These are phyloP conservation scores for Zymoseptoria pseudotritici DNA, from an alignment of 2,329 filamentous ascomycete species.

Conservation along the genomic window DNA sequence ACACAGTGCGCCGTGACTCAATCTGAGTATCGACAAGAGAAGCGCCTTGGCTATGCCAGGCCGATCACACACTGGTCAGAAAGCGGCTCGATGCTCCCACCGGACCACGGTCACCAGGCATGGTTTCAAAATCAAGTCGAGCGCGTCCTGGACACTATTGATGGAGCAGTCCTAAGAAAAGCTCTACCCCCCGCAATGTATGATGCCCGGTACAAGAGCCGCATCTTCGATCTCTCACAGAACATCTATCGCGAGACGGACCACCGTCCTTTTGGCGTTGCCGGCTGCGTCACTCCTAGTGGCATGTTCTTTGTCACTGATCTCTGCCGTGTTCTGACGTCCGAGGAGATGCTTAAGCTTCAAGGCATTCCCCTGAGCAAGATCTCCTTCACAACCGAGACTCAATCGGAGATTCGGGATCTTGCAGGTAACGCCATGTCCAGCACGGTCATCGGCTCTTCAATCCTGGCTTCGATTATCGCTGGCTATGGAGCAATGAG, in stretches of 20 bases:
- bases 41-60: slow-evolving; percentile 47
- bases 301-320: slow-evolving; percentile 56
- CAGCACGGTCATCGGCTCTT: slow-evolving; percentile 60
- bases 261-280: slow-evolving; percentile 46
- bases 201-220: slow-evolving; percentile 53
- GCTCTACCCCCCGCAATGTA: slow-evolving; percentile 35
- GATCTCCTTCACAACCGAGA: slow-evolving; percentile 58
- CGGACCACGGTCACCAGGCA: slow-evolving; percentile 48
- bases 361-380: slow-evolving; percentile 62
- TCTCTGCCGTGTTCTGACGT: slow-evolving; percentile 53
- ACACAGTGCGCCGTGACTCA: slow-evolving; percentile 54
- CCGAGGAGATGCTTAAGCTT: slow-evolving; percentile 55
- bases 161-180: slow-evolving; percentile 48
- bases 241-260: slow-evolving; percentile 58
- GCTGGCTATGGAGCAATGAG: slow-evolving; percentile 24
- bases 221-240: slow-evolving; percentile 60
- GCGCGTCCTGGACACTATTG: slow-evolving; percentile 59
- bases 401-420: slow-evolving; percentile 51
- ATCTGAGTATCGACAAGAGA: slow-evolving; percentile 43
- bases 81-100: slow-evolving; percentile 45
- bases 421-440: slow-evolving; percentile 77
- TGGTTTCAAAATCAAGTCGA: slow-evolving; percentile 48
- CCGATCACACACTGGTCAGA: slow-evolving; percentile 56
- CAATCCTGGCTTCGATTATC: slow-evolving; percentile 54
- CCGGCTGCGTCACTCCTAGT: slow-evolving; percentile 60